A percentile compares a stretch with the other conserved stretches of the same genome.
Conservation (phyloP, 306 rosid species). For the Sicyos baderoa region DNA sequence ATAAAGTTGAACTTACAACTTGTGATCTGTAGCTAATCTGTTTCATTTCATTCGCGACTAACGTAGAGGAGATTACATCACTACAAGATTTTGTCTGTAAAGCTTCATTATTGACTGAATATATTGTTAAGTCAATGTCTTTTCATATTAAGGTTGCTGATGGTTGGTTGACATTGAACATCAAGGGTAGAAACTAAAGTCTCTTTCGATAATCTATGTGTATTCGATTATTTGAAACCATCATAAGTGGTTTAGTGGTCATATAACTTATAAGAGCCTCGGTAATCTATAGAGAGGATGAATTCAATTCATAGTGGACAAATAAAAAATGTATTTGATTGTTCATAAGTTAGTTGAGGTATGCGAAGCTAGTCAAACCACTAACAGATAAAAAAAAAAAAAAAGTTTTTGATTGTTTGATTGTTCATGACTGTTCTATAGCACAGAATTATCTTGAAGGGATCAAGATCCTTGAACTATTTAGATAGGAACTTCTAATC, state of each 20-base stretch:
- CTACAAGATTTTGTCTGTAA: background rate
- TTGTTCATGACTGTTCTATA: background rate
- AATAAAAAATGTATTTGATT: too few relatives aligned
- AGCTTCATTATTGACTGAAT: background rate
- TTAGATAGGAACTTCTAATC: background rate
- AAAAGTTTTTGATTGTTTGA: background rate
- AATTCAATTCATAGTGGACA: too few relatives aligned
- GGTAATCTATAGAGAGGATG: too few relatives aligned
- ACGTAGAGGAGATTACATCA: background rate
- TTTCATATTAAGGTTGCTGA: background rate
- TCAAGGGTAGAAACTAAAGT: background rate
- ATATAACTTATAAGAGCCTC: too few relatives aligned
- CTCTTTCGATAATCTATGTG: too few relatives aligned
- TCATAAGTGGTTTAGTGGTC: too few relatives aligned
- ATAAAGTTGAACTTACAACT: background rate
- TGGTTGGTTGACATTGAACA: background rate
- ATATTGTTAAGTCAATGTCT: background rate
- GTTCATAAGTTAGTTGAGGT: too few relatives aligned
- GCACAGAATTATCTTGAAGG: background rate
- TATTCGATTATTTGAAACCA: too few relatives aligned
- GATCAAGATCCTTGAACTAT: background rate
- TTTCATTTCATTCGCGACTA: background rate
- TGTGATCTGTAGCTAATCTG: background rate
- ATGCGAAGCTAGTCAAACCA: too few relatives aligned
- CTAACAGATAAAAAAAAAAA: too few relatives aligned